Evolutionary conservation across 2,329 filamentous ascomycete genomes (phyloP), one percentile per base, ranked within the genome.

Genomic region (Fusarium sarcochroum): DNA sequence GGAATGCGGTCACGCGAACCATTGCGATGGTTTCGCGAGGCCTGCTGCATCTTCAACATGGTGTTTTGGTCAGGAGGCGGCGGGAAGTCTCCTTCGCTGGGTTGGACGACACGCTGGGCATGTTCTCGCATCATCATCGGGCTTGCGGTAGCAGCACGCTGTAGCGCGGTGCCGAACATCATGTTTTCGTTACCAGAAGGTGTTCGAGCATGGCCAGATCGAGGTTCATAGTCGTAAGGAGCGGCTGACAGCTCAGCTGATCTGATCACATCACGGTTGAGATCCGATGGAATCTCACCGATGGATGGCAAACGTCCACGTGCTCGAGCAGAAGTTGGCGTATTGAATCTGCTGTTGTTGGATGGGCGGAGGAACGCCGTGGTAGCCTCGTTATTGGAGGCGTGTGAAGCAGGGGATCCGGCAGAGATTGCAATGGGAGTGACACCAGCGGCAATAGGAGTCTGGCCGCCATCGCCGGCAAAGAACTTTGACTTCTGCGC

Each of bases 391-490:
- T 83, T 87, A 21, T 71, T 72, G 72, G 70, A 72, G 71, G 87
- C 87, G 13, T 70, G 71, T 71, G 70, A 89, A 40, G 87, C 86
- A 1, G 94, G 93, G 18, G 80, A 80, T 4, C 78, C 70, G 3
- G 91, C 91, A 38, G 91, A 92, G 69, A 94, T 91, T 2, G 92
- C 91, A 73, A 98, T 98, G 0, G 95, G 95, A 0, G 95, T 98
- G 1, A 92, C 87, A n/a, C 91, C 93, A 2, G 90, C 90, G 11
- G 92, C 92, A 69, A 94, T 91, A 1, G 94, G 94, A 0, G 94
- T 97, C 69, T 83, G 83, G 10, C 87, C 87, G 35, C 84, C 86
- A 49, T 90, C 88, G 7, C 78, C 81, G 1, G 83, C 81, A 70
- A 90, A 88, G 80, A 93, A 89, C 78, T 88, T 89, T 53, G 90